Evolutionary conservation across 352 stramenopile genomes (phyloP).

Genomic region (Phytophthora tentaculata): DNA sequence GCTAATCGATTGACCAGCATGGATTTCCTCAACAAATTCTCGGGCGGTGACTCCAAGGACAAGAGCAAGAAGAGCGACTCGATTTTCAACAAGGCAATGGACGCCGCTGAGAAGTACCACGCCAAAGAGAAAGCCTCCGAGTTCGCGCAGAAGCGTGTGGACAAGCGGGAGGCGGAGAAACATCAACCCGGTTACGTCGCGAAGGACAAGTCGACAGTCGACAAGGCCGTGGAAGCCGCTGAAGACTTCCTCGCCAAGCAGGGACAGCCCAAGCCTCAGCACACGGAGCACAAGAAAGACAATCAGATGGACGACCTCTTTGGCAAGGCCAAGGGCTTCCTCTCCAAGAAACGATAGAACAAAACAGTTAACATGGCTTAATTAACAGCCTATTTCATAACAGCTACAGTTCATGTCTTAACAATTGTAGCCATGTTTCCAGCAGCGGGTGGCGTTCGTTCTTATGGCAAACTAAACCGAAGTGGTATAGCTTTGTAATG

Average conservation of each 20-base stretch:
- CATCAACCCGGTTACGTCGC: constrained; percentile 21
- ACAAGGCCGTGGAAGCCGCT: constrained; percentile 33
- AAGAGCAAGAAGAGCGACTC: constrained; percentile 34
- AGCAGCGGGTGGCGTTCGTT: too few relatives aligned
- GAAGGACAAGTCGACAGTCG: constrained; percentile 35
- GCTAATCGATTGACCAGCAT: constrained; percentile 18
- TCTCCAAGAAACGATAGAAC: constrained; percentile 22
- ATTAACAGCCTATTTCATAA: not conserved
- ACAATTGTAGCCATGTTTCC: not conserved
- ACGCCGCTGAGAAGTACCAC: constrained; percentile 43
- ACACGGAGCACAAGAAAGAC: constrained; percentile 27
- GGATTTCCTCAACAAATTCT: constrained; percentile 39
- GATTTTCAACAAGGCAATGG: constrained; percentile 31
- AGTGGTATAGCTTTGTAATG: not conserved
- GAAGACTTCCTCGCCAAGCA: constrained; percentile 43
- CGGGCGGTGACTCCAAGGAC: constrained; percentile 13
- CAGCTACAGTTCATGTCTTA: constrained; percentile 1
- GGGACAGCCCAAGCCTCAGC: constrained; percentile 27
- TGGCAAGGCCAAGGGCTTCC: constrained; percentile 28
- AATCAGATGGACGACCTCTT: constrained; percentile 33
- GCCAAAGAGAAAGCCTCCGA: constrained; percentile 39
- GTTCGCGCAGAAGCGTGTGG: constrained; percentile 38
- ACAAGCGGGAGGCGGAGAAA: constrained; percentile 21
- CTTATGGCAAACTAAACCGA: not conserved
- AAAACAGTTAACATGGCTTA: not conserved